phyloP scores from a whole-genome alignment of 352 stramenopile genomes.

The Phytophthora constricta region DNA sequence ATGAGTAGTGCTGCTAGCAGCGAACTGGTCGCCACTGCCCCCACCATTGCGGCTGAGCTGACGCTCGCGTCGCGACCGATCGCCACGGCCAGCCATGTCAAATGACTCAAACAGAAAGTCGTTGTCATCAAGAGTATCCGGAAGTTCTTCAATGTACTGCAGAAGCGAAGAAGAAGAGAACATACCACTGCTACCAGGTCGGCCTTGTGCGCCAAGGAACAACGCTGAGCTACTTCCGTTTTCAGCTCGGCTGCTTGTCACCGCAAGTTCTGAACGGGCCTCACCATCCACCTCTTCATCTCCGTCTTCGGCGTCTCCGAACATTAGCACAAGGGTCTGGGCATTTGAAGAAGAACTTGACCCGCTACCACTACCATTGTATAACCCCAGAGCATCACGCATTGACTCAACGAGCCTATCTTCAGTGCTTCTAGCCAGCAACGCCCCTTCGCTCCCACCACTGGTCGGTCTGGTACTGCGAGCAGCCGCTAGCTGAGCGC shows the following conservation, averaged over 20 bases:
- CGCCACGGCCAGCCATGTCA: conserved; percentile 42
- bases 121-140: conserved; percentile 53
- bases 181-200: conserved; percentile 18
- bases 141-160: conserved; percentile 68
- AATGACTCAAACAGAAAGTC: conserved; percentile 68
- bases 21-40: conserved; percentile 18
- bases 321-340: conserved; percentile 50
- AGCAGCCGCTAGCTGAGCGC: conserved; percentile 36
- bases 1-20: conserved; percentile 31
- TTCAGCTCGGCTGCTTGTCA: conserved; percentile 6
- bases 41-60: conserved; percentile 25
- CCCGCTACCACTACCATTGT: conserved; percentile 20
- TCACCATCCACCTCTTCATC: conserved; percentile 26
- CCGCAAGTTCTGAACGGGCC: not conserved
- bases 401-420: conserved; percentile 50
- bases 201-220: conserved; percentile 21
- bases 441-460: conserved; percentile 15
- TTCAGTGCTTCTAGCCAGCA: conserved; percentile 25
- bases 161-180: conserved; percentile 45
- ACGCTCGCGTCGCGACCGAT: conserved; percentile 48
- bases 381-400: conserved; percentile 43
- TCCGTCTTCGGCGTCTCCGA: conserved; percentile 42
- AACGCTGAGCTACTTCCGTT: conserved; percentile 15
- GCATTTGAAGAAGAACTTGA: conserved; percentile 22
- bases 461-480: conserved; percentile 22